Evolutionary conservation across 768 basidiomycete genomes (phyloP), one percentile per base, ranked within the genome.

Genomic region (Jaapia argillacea): DNA sequence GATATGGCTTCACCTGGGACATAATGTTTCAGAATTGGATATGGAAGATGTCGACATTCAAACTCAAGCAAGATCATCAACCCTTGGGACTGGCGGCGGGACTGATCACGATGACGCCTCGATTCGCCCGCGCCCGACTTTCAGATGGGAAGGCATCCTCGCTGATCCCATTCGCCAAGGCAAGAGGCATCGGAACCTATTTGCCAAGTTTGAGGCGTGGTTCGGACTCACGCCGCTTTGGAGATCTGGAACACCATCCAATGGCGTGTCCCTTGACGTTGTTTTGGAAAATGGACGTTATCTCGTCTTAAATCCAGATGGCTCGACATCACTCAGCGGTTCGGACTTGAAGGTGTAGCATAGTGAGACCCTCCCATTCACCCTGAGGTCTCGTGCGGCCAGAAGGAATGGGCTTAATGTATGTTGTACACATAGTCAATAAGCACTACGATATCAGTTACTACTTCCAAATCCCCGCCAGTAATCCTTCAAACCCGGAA

Each of bases 111-210:
- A 86, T 52, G 74, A 77, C 47, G 60, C 66, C 1, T 65, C 64
- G 35, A 79, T 86, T 41, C 72, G 74, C 6, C 62, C 74, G 0
- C 72, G 85, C 6, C 77, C 78, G 1, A 61, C 65, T 13, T 86
- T 79, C 57, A 69, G 75, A 25, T 85, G 82, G 81, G 83, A 85
- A 62, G 79, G 74, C 10, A 70, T 83, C 14, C 61, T 82, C 23
- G 69, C 63, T 13, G 81, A 82, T 56, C 69, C 73, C 13, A 60
- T 73, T 5, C 60, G 59, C 13, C 60, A 56, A 26, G 64, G 63
- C 24, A 53, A 51, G 23, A 58, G 58, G 5, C 63, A 62, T 13
- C 58, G 59, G 37, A 66, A 67, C 54, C 61, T 75, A 42, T 44
- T 58, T 16, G 62, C 74, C 4, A 84, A 79, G 54, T 49, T 85